phyloP scores from a whole-genome alignment of 352 stramenopile genomes.

The Phytophthora agathidicida region DNA sequence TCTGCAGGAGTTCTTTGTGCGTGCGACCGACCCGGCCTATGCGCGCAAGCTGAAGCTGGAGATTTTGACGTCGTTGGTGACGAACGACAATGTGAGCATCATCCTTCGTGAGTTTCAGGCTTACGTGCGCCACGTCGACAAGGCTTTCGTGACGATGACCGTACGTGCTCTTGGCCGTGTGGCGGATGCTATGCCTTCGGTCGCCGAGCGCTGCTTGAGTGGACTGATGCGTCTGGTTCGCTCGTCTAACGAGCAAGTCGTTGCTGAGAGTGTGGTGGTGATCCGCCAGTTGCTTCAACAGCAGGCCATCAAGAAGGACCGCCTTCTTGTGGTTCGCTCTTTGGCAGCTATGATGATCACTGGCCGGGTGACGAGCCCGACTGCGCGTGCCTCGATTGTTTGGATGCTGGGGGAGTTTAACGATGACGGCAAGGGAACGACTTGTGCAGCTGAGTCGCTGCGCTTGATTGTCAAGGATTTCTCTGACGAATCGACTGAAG shows the following conservation, averaged over 20 bases:
- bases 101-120: conserved; percentile 97
- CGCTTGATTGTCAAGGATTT: conserved; percentile 90
- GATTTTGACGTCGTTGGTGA: conserved; percentile 94
- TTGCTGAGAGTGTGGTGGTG: conserved; percentile 95
- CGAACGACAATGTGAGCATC: conserved; percentile 91
- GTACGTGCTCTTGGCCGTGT: conserved; percentile 94
- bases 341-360: conserved; percentile 81
- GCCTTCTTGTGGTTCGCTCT: conserved; percentile 75
- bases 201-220: conserved; percentile 92
- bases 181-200: conserved; percentile 87
- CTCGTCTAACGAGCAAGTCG: conserved; percentile 89
- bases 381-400: conserved; percentile 89
- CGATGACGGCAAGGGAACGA: conserved; percentile 63
- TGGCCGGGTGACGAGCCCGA: conserved; percentile 69
- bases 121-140: conserved; percentile 96
- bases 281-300: conserved; percentile 96
- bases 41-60: conserved; percentile 98
- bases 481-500: conserved; percentile 85
- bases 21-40: conserved; percentile 95
- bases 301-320: conserved; percentile 77
- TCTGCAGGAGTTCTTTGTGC: conserved; percentile 97
- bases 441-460: conserved; percentile 83
- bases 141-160: conserved; percentile 94
- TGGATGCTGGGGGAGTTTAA: conserved; percentile 94
- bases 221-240: conserved; percentile 87